Evolutionary conservation across 73 alveolate species (phyloP).

Genomic region (Paramecium biaurelia): DNA sequence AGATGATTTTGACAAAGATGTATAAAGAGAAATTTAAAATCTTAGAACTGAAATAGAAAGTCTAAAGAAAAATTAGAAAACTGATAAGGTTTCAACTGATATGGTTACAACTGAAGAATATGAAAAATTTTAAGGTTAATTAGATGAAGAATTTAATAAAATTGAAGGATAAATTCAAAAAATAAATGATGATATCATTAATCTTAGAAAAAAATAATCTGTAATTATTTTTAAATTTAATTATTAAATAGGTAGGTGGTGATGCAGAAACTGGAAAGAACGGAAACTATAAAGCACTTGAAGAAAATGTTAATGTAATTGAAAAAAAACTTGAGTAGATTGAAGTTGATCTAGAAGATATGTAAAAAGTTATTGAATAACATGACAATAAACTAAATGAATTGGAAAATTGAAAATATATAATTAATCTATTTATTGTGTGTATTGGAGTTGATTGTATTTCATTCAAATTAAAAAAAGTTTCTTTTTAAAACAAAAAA

Average conservation of each 20-base stretch:
- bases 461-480: background rate
- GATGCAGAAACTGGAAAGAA: background rate
- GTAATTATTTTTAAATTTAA: background rate
- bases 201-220: background rate
- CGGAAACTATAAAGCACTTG: background rate
- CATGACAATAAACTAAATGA: background rate
- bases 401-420: background rate
- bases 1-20: background rate
- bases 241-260: background rate
- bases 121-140: background rate
- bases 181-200: background rate
- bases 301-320: background rate
- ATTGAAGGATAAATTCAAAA: background rate
- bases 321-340: background rate
- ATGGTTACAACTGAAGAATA: background rate
- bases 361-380: background rate
- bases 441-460: background rate
- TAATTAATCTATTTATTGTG: background rate
- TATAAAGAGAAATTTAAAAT: background rate
- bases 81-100: background rate
- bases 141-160: background rate
- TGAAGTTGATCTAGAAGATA: background rate
- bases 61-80: background rate
- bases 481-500: conserved; percentile 2
- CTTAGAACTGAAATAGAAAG: too few species aligned